Base-by-base conservation (phyloP, 192 early-diverging fungal species). In the Allomyces javanicus region DNA sequence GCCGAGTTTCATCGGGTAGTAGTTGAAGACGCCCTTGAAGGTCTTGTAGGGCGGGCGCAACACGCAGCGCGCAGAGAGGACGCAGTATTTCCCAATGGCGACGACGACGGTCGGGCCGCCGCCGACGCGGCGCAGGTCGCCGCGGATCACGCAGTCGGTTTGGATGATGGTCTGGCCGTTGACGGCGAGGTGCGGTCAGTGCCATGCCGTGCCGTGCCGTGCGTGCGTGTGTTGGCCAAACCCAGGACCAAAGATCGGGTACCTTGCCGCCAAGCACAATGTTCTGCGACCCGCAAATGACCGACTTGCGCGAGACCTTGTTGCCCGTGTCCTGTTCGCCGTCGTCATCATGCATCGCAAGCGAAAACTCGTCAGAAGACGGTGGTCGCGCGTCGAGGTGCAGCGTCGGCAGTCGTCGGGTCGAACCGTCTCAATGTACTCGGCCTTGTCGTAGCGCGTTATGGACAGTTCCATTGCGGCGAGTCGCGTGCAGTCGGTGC, bases 1-100 rank as follows among this genome's bases (percentile, higher is more conserved):
- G n/a, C 91, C 93, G 58, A 99, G 90, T 72, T 95, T 96, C 78
- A 96, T 87, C 43, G 94, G 94, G 65, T 92, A 99, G 72, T 99
- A 96, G 74, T 86, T 92, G 73, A 99, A 97, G 9, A 86, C 75
- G 26, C 84, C 87, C 76, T 92, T 93, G 76, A 93, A 93, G 19
- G 89, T 88, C 68, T 95, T 99, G 75, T 88, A 93, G 0, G 96
- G 96, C 19, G 96, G 96, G 14, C 92, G 81, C 24, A 99, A 84
- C 3, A 95, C 83, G 0, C 86, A 88, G 10, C 77, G 72, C 66
- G 82, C 76, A 9, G 86, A 81, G 1, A 97, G 73, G 10, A 93
- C 74, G 73, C 94, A 94, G 71, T 92, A 96, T 50, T 87, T 77
- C 21, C 96, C 96, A 65, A 96, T 91, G 33, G 89, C 86, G 23